Evolutionary conservation across 371 early-diverging fungal species (phyloP), one percentile per base, ranked within the genome.

Genomic region (Lichtheimia corymbifera): DNA sequence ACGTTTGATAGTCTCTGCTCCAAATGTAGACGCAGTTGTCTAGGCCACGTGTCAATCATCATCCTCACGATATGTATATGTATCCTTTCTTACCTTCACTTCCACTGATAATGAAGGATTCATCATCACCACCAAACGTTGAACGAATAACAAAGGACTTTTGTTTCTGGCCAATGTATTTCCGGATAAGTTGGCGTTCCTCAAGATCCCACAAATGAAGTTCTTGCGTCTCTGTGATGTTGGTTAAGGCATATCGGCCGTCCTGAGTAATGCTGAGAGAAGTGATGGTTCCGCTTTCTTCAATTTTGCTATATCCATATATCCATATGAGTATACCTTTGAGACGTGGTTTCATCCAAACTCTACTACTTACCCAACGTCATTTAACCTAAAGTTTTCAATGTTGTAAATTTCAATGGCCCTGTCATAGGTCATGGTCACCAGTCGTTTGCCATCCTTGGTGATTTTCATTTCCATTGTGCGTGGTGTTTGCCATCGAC

Each of bases 161-260:
- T 65, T 97, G 97, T 59, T 87, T 88, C 27, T 95, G 92, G 0
- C 98, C 98, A 40, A 72, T 63, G 67, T 91, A 97, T 55, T 83
- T 88, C 20, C 85, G 85, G 4, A 91, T 83, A 11, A 95, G 71
- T 20, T 76, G 66, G 28, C 76, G 79, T 50, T 88, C 76, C 24
- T 84, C 79, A 25, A 98, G 63, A 65, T 95, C 89, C 97, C 97
- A 98, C 59, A 98, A 70, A 71, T 96, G 94, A 20, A 97, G 78
- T 53, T 90, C 91, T 66, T 73, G 72, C 13, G 62, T 22, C 9
- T 66, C 66, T 20, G 70, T 73, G 5, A 90, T 77, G 68, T 92
- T 95, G 28, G 92, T 88, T 42, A 97, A 74, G 13, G 87, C 87
- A 71, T 83, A 85, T 58, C 79, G 71, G 4, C 89, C 86, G 66